These are phyloP conservation scores for Ephemerocybe angulata DNA, from an alignment of 768 basidiomycete genomes.

Conservation along the genomic window DNA sequence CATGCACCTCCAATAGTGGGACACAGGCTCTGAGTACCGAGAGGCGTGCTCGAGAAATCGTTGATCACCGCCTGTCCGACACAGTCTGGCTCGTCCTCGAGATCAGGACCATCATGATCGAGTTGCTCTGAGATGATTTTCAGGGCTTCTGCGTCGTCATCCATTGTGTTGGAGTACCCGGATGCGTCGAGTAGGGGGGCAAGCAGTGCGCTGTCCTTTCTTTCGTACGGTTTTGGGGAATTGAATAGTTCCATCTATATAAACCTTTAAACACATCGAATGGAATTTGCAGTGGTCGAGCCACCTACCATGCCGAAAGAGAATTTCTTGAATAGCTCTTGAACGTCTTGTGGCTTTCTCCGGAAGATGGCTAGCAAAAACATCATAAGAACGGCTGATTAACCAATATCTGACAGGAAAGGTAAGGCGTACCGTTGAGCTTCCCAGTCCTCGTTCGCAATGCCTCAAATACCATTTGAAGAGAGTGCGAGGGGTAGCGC, in stretches of 20 bases:
- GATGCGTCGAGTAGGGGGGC: not conserved
- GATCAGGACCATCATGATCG: not conserved
- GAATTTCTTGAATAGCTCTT: conserved; percentile 30
- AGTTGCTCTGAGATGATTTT: not conserved
- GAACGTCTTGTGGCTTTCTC: conserved; percentile 29
- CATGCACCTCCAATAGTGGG: not conserved
- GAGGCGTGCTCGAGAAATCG: not conserved
- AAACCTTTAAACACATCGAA: not conserved
- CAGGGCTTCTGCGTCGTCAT: not conserved
- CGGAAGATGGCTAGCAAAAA: conserved; percentile 27
- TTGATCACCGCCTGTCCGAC: not conserved
- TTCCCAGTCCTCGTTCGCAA: conserved; percentile 28
- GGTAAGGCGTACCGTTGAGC: conserved; percentile 6
- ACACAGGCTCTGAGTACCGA: not conserved
- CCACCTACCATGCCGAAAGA: conserved; percentile 33
- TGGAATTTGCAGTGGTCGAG: not conserved
- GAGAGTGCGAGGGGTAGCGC: conserved; percentile 21
- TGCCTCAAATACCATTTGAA: conserved; percentile 25
- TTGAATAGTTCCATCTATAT: not conserved
- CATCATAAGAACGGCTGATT: not conserved
- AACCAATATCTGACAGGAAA: not conserved
- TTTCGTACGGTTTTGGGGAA: not conserved
- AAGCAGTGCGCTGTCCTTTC: not conserved
- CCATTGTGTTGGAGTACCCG: not conserved
- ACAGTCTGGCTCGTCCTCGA: not conserved